These are phyloP conservation scores for Monosporascus sp. DNA, from an alignment of 2,329 filamentous ascomycete species.

Conservation along the genomic window DNA sequence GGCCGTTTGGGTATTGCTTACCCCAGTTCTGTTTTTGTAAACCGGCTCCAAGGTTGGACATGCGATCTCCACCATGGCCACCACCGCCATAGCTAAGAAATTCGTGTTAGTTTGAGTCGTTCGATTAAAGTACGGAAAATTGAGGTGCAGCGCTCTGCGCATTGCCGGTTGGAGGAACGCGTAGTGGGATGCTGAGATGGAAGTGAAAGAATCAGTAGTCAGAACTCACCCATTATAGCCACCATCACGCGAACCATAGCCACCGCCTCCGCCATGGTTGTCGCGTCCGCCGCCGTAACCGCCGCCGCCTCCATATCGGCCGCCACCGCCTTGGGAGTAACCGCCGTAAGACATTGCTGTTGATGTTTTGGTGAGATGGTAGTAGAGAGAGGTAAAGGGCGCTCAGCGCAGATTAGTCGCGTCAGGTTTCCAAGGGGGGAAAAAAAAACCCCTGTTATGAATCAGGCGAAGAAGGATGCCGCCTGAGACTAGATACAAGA, in stretches of 20 bases:
- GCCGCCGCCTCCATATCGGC: constrained; percentile 34
- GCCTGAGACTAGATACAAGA: background rate
- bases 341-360: constrained; percentile 63
- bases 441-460: background rate
- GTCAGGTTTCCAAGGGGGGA: background rate
- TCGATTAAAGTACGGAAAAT: background rate
- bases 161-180: background rate
- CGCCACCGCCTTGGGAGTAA: constrained; percentile 40
- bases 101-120: constrained; percentile 32
- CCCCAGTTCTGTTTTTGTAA: constrained; percentile 87
- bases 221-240: constrained; percentile 28
- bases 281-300: constrained; percentile 18
- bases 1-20: constrained; percentile 40
- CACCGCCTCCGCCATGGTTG: constrained; percentile 19
- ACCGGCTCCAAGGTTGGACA: constrained; percentile 83
- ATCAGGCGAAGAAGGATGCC: constrained; percentile 2
- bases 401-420: constrained; percentile 16
- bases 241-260: constrained; percentile 35
- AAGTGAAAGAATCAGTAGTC: constrained; percentile 1
- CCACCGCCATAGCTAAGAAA: constrained; percentile 32
- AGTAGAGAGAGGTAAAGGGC: constrained; percentile 6
- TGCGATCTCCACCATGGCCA: constrained; percentile 75
- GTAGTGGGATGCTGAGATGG: background rate
- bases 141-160: background rate
- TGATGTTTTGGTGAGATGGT: constrained; percentile 10